Base-by-base conservation (phyloP, 768 basidiomycete genomes). In the Mycena metata region DNA sequence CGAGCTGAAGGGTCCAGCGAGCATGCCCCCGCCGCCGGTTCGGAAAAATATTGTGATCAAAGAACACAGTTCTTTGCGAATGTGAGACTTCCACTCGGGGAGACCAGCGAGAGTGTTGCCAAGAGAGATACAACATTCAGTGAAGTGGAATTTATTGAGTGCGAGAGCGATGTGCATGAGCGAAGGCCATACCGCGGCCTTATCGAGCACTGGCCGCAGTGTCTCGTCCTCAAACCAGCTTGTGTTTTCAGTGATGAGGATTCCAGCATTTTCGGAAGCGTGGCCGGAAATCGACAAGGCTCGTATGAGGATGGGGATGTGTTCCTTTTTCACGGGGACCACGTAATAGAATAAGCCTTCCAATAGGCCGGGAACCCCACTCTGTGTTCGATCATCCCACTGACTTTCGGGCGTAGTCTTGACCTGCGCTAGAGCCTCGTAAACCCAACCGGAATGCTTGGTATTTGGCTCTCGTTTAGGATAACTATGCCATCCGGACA, bases 151-250 rank as follows among this genome's bases (percentile, higher is more conserved):
- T n/a, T n/a, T n/a, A n/a, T n/a, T n/a, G n/a, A n/a, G n/a, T n/a
- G n/a, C n/a, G n/a, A n/a, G n/a, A n/a, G n/a, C n/a, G n/a, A n/a
- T n/a, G n/a, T n/a, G n/a, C 3, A 30, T 36, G 17, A 62, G 26
- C 10, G 52, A 55, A 21, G 62, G 39, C 62, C 52, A 64, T 15
- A 56, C 43, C 5, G 43, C 45, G 10, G n/a, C 43, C 0, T 46
- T n/a, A n/a, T 55, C 52, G 4, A 64, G 35, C n/a, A 55, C 55
- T 11, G 21, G 11, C 15, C 35, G 23, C 33, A 64, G 11, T 10
- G 55, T 21, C 11, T 24, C 19, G 15, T 64, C 52, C 21, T 39
- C 15, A 39, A 46, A 56, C 62, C 52, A 64, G 21, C 2, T 12
- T 5, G 39, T 10, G 11, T 54, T 39, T 3, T 36, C 62, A 8